phyloP scores from a whole-genome alignment of 352 stramenopile genomes.

The Phytophthora quininea region DNA sequence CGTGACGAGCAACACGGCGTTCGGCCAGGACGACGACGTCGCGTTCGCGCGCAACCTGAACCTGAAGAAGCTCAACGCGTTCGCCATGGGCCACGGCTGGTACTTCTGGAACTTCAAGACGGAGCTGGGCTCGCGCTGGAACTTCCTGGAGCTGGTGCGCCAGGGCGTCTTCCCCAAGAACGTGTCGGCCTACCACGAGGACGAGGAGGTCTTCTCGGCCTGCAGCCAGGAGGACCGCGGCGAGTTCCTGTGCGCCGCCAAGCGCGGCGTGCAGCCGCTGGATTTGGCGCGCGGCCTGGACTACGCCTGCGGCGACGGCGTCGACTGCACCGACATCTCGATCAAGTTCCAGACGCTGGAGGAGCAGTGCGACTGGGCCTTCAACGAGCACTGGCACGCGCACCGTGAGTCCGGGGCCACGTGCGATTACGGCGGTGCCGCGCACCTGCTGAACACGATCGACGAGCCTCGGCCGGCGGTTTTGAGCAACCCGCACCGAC shows the following conservation, averaged over 20 bases:
- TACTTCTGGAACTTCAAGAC: conserved; percentile 87
- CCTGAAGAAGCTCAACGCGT: conserved; percentile 92
- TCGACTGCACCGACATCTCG: conserved; percentile 57
- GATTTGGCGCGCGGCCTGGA: conserved; percentile 52
- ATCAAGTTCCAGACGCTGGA: conserved; percentile 46
- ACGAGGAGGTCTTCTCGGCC: conserved; percentile 56
- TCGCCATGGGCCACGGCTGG: conserved; percentile 89
- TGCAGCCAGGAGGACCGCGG: conserved; percentile 68
- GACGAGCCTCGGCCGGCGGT: neutral
- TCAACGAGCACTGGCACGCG: conserved; percentile 18
- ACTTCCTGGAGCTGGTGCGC: conserved; percentile 75
- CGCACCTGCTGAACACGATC: conserved; percentile 42
- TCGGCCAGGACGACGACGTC: conserved; percentile 75
- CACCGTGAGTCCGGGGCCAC: conserved; percentile 63
- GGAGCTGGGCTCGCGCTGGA: conserved; percentile 81
- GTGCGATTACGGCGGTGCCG: conserved; percentile 71
- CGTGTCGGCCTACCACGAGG: conserved; percentile 52
- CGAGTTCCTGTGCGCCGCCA: conserved; percentile 61
- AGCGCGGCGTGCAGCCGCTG: conserved; percentile 55
- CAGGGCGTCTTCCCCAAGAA: conserved; percentile 67
- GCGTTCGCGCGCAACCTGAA: conserved; percentile 77
- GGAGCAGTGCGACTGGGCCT: conserved; percentile 59
- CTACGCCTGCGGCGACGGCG: conserved; percentile 53
- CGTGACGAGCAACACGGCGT: conserved; percentile 7
- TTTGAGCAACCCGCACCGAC: neutral